Evolutionary conservation across 1,284 basidiomycete genomes (phyloP), one percentile per base, ranked within the genome.

Genomic region (Rhodotorula sp.): DNA sequence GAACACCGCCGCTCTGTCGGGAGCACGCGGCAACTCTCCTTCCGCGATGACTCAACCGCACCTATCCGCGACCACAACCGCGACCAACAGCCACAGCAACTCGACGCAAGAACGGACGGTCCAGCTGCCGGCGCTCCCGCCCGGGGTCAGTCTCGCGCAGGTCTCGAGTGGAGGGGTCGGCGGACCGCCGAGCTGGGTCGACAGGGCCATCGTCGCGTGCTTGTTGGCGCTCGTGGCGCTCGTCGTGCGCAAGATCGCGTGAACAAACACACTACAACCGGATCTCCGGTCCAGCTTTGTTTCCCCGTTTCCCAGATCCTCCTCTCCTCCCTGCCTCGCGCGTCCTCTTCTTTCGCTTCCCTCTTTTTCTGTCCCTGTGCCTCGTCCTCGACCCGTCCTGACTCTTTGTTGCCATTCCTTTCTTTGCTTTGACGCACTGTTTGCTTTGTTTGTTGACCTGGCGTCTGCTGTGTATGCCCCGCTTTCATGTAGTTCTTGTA

Each of bases 241-340:
- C 14, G 53, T 75, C n/a, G 73, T 75, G 33, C 44, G 71, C 29
- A 75, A 75, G 65, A 22, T 75, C 2, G 73, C 73, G 6, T 74
- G 30, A 58, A 18, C 10, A 33, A 30, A 20, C 6, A 22, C 22
- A 12, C 12, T 24, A 44, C 24, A 15, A 14, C 4, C 2, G 57
- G 0, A 12, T 45, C 44, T 10, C 44, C n/a, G n/a, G n/a, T 29
- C 42, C n/a, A 14, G 22, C 33, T 44, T 46, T 10, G n/a, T n/a
- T n/a, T n/a, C 24, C 56, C n/a, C 29, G 6, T 20, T 29, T 1
- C 18, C 29, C 54, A 12, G 12, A 42, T 8, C 2, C 8, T 12
- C 14, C 37, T 12, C 8, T 42, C 37, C 37, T 33, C 33, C 33
- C 33, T 42, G 18, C 20, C 48, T 49, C 48, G 18, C 24, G 48